phyloP scores from a whole-genome alignment of 176 grass and related monocot genomes.

The Zea luxurians region DNA sequence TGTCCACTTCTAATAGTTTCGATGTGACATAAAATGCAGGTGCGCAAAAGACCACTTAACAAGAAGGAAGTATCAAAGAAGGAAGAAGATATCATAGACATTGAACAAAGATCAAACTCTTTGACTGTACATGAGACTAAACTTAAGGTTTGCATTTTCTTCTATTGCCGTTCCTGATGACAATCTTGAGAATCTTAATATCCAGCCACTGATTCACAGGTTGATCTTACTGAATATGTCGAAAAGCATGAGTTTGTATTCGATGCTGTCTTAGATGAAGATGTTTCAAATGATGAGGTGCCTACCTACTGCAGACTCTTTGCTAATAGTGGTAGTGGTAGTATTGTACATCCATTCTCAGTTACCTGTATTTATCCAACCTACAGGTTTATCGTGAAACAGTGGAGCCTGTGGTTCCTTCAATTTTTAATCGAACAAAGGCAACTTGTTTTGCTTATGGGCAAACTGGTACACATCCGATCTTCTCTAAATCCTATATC shows the following conservation, averaged over 20 bases:
- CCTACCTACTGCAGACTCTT: neutral
- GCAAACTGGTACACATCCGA: conserved; percentile 72
- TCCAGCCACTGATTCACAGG: conserved; percentile 46
- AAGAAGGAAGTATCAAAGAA: conserved; percentile 93
- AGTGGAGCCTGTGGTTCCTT: conserved; percentile 91
- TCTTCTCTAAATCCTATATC: conserved; percentile 28
- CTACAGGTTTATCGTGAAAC: conserved; percentile 92
- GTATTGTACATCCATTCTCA: conserved; percentile 19
- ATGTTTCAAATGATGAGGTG: conserved; percentile 97
- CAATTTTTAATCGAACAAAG: conserved; percentile 94
- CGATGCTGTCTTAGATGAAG: conserved; percentile 97
- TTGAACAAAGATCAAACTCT: conserved; percentile 66
- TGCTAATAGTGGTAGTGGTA: conserved; percentile 22
- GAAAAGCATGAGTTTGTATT: conserved; percentile 98
- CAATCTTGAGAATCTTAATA: conserved; percentile 15
- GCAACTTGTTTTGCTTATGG: conserved; percentile 99
- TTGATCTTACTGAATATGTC: conserved; percentile 96
- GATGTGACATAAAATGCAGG: conserved; percentile 48
- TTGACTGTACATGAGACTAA: conserved; percentile 98
- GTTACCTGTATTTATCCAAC: conserved; percentile 22
- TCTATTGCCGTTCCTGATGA: conserved; percentile 17
- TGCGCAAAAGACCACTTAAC: conserved; percentile 97
- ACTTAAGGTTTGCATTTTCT: conserved; percentile 74
- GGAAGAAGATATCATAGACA: conserved; percentile 96
- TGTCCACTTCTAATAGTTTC: conserved; percentile 18